Conservation (phyloP, 2,329 filamentous ascomycete species). For the Calonectria fujianensis region DNA sequence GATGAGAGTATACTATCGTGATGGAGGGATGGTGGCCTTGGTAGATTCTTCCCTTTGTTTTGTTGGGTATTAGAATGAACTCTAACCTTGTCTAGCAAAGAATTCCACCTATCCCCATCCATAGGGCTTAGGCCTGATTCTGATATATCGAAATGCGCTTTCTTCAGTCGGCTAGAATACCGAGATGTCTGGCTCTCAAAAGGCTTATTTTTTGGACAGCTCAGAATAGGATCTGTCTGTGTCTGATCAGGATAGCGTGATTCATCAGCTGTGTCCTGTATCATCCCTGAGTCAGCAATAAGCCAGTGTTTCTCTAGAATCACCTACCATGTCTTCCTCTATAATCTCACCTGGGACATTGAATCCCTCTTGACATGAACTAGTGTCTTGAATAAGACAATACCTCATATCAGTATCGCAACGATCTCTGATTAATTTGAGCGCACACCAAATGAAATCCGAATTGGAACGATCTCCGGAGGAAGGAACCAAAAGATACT, state of each 20-base stretch:
- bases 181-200: not conserved
- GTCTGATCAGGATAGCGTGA: not conserved
- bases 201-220: not conserved
- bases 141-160: not conserved
- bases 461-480: not conserved
- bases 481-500: not conserved
- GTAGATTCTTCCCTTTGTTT: not conserved
- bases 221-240: not conserved
- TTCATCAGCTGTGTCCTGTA: not conserved
- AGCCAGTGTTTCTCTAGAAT: not conserved
- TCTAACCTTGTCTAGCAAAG: no score
- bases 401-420: not conserved
- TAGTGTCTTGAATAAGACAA: not conserved
- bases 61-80: not conserved
- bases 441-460: not conserved
- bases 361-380: no score
- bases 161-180: not conserved
- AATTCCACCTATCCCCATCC: not conserved
- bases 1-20: not conserved
- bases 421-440: not conserved
- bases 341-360: not conserved
- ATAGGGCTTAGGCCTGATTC: not conserved
- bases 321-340: not conserved
- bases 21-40: not conserved
- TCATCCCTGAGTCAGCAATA: not conserved